A percentile compares a stretch with the other conserved stretches of the same genome.
Evolutionary conservation across 306 rosid species (phyloP).

Genomic region (Glycine latifolia): DNA sequence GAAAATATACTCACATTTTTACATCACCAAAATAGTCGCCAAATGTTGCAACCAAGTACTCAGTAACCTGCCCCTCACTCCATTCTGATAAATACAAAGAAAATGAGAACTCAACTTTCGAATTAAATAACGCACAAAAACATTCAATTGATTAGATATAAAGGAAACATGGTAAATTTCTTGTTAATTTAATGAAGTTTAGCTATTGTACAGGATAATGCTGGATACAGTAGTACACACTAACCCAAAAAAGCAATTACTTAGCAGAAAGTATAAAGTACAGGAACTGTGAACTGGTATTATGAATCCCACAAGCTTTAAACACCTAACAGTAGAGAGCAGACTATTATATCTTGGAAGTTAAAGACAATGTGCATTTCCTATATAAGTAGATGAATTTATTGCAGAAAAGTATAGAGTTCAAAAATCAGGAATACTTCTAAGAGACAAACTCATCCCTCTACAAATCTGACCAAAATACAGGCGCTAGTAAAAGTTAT

Average conservation of each 20-base stretch:
- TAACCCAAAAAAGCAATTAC: slow-evolving; percentile 37
- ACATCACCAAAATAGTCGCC: slow-evolving; percentile 94
- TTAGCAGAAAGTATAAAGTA: slow-evolving; percentile 36
- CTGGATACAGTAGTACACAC: slow-evolving; percentile 1
- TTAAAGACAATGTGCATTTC: slow-evolving; percentile 26
- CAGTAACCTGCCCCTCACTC: slow-evolving; percentile 94
- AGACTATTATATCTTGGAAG: slow-evolving; percentile 27
- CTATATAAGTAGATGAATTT: slow-evolving; percentile 22
- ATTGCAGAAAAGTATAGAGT: neutral
- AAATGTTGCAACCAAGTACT: slow-evolving; percentile 92
- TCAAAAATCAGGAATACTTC: slow-evolving; percentile 24
- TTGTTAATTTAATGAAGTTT: slow-evolving; percentile 11
- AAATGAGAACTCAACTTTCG: slow-evolving; percentile 18
- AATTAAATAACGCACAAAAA: slow-evolving; percentile 31
- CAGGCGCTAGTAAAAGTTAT: neutral
- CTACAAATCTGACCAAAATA: slow-evolving; percentile 1
- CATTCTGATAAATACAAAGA: slow-evolving; percentile 70
- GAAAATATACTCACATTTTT: slow-evolving; percentile 74
- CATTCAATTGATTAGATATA: slow-evolving; percentile 29
- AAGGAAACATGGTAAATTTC: neutral
- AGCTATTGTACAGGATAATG: slow-evolving; percentile 19
- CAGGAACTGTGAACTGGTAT: slow-evolving; percentile 27
- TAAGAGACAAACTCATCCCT: neutral
- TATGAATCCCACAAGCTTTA: slow-evolving; percentile 1
- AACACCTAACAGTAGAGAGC: neutral